Base-by-base conservation (phyloP, 768 basidiomycete genomes). In the Coprinellus micaceus region DNA sequence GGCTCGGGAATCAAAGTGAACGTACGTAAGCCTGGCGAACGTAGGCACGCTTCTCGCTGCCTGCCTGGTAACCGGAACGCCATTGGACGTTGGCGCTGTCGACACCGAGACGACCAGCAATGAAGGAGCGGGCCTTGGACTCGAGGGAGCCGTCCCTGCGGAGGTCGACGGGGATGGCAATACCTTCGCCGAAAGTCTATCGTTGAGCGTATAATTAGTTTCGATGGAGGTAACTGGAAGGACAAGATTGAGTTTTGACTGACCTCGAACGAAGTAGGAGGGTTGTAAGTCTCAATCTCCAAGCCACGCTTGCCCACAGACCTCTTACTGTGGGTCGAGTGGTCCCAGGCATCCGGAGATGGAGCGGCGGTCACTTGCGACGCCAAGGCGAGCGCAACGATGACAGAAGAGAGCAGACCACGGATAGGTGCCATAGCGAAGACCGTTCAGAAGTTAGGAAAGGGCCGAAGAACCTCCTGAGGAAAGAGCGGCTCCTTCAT, bases 1-100 rank as follows among this genome's bases (percentile, higher is more conserved):
- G n/a, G 17, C n/a, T 30, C 12, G 21, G n/a, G 25, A 49, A 15
- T 19, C 21, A 26, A 22, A 29, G 25, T n/a, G 15, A 21, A 36
- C 65, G n/a, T 61, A 70, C 69, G 54, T 66, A 61, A 24, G 57
- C 52, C 55, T 69, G 69, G 26, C 63, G 66, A 36, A 70, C 46
- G 48, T 64, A 71, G 22, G 67, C 44, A 19, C 50, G 54, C 24
- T 26, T 33, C 36, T n/a, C 30, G 21, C 13, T 22, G n/a, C 30
- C 30, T 10, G 33, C 6, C 7, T n/a, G n/a, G 33, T 19, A 51
- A 3, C 49, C 49, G 9, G 49, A 51, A n/a, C 49, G 29, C 19
- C 21, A 51, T 21, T 51, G 17, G 6, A 51, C 49, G 19, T 9
- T 36, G 13, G 15, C 17, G n/a, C 30, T 30, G 21, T 51, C 49